Evolutionary conservation across 208 protist species (phyloP).

Genomic region (Entamoeba invadens): DNA sequence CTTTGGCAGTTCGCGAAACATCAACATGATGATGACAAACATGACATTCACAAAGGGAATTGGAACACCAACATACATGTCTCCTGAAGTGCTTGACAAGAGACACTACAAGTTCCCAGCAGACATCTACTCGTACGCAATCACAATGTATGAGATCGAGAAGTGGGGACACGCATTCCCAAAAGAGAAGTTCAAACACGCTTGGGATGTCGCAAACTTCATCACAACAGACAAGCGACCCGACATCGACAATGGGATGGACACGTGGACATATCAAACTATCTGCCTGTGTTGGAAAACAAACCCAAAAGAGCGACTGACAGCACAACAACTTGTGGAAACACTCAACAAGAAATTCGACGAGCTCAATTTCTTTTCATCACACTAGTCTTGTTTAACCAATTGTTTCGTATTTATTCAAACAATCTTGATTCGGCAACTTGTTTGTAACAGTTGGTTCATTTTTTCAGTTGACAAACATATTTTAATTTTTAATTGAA

Average conservation of each 20-base stretch:
- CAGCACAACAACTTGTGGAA: background rate
- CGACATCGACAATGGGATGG: background rate
- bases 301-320: background rate
- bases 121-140: background rate
- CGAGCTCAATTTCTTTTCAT: too few relatives aligned
- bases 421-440: too few relatives aligned
- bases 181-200: background rate
- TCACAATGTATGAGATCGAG: background rate
- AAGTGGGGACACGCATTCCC: background rate
- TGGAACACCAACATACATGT: too few relatives aligned
- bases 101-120: background rate
- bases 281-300: background rate
- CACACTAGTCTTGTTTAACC: too few relatives aligned
- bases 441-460: too few relatives aligned
- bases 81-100: background rate
- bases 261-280: background rate
- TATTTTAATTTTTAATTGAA: too few relatives aligned
- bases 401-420: too few relatives aligned
- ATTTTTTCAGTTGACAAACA: too few relatives aligned
- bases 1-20: too few relatives aligned
- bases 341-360: too few relatives aligned
- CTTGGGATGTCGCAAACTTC: background rate
- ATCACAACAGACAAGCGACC: background rate
- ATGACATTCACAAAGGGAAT: too few relatives aligned
- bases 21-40: too few relatives aligned